Evolutionary conservation across 164 flowering plant genomes (phyloP).

Genomic region (Chimonanthus salicifolius): DNA sequence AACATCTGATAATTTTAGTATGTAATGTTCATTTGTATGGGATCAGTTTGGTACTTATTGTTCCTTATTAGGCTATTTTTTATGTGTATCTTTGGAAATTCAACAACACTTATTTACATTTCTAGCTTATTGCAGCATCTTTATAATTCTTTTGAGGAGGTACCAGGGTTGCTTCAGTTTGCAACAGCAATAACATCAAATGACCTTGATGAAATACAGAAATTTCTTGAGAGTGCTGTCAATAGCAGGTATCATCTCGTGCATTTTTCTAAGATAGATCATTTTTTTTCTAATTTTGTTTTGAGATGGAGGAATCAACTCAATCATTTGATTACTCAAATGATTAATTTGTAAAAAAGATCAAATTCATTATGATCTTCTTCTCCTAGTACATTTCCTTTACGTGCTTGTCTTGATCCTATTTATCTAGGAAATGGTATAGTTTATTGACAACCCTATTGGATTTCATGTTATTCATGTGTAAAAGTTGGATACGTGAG

Average conservation of each 20-base stretch:
- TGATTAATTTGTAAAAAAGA: no score
- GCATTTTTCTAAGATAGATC: no score
- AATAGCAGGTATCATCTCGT: conserved; percentile 47
- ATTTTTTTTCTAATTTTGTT: no score
- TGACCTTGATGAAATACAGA: conserved; percentile 93
- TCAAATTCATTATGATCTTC: no score
- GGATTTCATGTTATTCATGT: no score
- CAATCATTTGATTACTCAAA: no score
- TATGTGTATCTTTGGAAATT: neutral
- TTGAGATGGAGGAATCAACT: no score
- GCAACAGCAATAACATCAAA: conserved; percentile 77
- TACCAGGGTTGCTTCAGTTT: conserved; percentile 73
- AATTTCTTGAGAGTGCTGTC: conserved; percentile 77
- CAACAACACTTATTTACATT: neutral
- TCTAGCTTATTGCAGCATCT: conserved; percentile 54
- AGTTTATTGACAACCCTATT: no score
- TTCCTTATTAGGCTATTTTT: neutral
- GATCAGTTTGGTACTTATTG: neutral
- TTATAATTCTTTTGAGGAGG: conserved; percentile 75
- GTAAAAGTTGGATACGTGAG: no score
- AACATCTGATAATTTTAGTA: neutral
- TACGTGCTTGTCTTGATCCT: no score
- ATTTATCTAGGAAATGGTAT: no score
- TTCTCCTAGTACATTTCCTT: no score
- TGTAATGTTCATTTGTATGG: neutral